Evolutionary conservation across 208 protist species (phyloP).

Genomic region (Plasmodiophora brassicae): DNA sequence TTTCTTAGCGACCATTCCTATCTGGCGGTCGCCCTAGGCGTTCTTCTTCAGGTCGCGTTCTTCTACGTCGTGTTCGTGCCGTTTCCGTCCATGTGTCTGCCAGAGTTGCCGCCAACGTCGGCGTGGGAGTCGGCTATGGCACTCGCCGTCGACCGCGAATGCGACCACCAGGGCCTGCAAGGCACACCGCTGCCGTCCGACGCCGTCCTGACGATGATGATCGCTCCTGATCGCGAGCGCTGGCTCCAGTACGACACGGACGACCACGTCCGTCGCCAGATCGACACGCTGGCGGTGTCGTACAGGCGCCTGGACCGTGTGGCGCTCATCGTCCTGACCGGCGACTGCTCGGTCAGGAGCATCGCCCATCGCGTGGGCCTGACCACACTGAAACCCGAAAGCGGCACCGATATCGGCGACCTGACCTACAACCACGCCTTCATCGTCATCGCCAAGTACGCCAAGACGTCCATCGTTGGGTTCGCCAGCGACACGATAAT

Average conservation of each 20-base stretch:
- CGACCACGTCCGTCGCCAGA: not conserved
- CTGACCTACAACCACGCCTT: slow-evolving; percentile 29
- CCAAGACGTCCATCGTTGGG: not conserved
- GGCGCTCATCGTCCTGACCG: not conserved
- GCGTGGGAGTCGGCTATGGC: not conserved
- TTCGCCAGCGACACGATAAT: not conserved
- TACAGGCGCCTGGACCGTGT: not conserved
- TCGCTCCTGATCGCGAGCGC: not conserved
- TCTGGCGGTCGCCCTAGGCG: no score
- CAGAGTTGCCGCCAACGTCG: no score
- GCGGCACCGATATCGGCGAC: slow-evolving; percentile 4
- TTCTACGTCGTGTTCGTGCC: no score
- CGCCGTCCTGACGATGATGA: not conserved
- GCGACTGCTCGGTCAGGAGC: not conserved
- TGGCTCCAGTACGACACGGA: not conserved
- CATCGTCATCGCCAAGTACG: not conserved
- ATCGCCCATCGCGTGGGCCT: not conserved
- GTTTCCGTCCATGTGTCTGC: no score
- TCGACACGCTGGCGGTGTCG: not conserved
- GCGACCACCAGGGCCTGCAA: not conserved
- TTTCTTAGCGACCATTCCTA: no score
- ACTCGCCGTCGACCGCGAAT: not conserved
- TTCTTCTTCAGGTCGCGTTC: no score
- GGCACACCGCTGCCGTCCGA: not conserved
- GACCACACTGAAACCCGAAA: not conserved